A percentile compares a stretch with the other conserved stretches of the same genome.
These are phyloP conservation scores for Xylariaceae sp. DNA, from an alignment of 2,329 filamentous ascomycete species.

Conservation along the genomic window DNA sequence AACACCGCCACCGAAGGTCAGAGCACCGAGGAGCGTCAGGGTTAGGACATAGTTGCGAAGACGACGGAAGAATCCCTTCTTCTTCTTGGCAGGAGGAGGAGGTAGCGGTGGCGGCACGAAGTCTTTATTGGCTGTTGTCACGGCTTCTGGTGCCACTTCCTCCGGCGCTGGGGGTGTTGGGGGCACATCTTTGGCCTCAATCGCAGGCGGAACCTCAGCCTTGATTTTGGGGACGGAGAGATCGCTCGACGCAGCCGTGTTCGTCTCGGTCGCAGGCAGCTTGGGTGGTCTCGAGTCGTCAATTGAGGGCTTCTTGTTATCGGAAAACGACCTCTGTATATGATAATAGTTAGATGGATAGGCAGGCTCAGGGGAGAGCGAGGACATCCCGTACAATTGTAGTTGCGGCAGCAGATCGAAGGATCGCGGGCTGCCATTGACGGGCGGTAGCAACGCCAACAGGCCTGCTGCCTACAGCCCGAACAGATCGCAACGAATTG, in stretches of 20 bases:
- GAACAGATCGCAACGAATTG: constrained; percentile 61
- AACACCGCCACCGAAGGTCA: constrained; percentile 81
- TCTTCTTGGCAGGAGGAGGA: constrained; percentile 40
- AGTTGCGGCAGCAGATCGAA: constrained; percentile 34
- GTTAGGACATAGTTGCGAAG: constrained; percentile 74
- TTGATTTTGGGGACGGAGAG: constrained; percentile 35
- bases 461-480: constrained; percentile 52
- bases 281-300: constrained; percentile 45
- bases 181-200: constrained; percentile 36
- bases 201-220: constrained; percentile 33
- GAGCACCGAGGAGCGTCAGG: constrained; percentile 66
- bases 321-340: constrained; percentile 51
- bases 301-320: constrained; percentile 46
- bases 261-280: constrained; percentile 49
- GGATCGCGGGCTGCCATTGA: constrained; percentile 51
- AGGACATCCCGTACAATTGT: constrained; percentile 33
- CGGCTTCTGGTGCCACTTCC: constrained; percentile 21
- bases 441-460: constrained; percentile 46
- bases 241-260: constrained; percentile 42
- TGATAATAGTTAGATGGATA: constrained; percentile 9
- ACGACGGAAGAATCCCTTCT: constrained; percentile 64
- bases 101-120: constrained; percentile 28
- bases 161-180: constrained; percentile 37
- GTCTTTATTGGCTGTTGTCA: constrained; percentile 24
- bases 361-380: not conserved